Base-by-base conservation (phyloP, 306 rosid genomes). In the Lathyrus aphaca region DNA sequence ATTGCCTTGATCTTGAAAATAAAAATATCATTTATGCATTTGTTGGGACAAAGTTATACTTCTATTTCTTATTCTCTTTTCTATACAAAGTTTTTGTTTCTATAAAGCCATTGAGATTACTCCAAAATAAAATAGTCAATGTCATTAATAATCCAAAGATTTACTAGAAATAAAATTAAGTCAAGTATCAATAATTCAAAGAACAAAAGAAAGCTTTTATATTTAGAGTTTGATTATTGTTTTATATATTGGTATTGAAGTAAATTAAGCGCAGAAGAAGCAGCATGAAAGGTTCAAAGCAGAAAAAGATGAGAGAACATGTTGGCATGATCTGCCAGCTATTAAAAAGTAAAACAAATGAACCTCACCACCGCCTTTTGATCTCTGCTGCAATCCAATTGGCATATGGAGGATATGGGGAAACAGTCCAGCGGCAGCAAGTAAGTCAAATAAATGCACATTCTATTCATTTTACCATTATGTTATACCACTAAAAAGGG, bases 281-380 rank as follows among this genome's bases (percentile, higher is more conserved):
- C 37, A 69, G 0, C 30, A 4, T 4, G 62, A 71, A 78, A 78
- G 45, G 23, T 68, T 79, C 76, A 42, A 66, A 29, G 3, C 4
- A 25, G 2, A 37, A 38, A 45, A 35, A 54, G 62, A 64, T 37
- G 16, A 55, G 61, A 55, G 38, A 23, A 63, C 68, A 68, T 74
- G 83, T 56, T 74, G 40, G 21, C 63, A 48, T 57, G 69, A 61
- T 53, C 39, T 45, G 50, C 74, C 75, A 66, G 71, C 75, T 50
- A 57, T 29, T 43, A 42, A 16, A 48, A 15, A 65, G 17, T n/a
- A 48, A 49, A 53, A 53, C 10, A 21, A 49, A 65, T 37, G 55
- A 38, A 45, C 59, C 19, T 75, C 85, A 75, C 80, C 65, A 75
- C 80, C 69, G 59, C 55, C 82, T 54, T 67, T 62, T 48, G 17